These are phyloP conservation scores for Botryotinia narcissicola DNA, from an alignment of 2,329 filamentous ascomycete species.

Conservation along the genomic window DNA sequence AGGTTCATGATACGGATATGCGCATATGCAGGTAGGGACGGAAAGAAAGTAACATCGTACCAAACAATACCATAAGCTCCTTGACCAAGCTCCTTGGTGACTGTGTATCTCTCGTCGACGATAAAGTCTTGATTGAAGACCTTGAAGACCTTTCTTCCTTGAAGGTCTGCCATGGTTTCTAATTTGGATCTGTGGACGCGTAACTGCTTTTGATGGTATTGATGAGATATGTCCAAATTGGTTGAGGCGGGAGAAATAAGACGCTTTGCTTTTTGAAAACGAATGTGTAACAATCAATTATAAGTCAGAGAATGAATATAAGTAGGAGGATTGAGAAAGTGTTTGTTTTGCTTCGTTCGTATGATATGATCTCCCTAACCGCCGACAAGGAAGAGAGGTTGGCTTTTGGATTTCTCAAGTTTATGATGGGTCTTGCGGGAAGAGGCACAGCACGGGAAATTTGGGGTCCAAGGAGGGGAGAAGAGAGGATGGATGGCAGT, in stretches of 20 bases:
- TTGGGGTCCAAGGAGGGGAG: slow-evolving; percentile 19
- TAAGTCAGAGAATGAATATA: slow-evolving; percentile 12
- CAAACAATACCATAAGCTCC: slow-evolving; percentile 99
- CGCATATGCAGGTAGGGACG: slow-evolving; percentile 11
- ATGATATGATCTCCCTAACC: slow-evolving; percentile 12
- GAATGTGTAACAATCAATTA: slow-evolving; percentile 5
- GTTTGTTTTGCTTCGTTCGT: not conserved
- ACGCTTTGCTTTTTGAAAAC: not conserved
- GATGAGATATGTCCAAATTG: not conserved
- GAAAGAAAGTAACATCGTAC: slow-evolving; percentile 51
- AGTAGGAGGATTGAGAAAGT: not conserved
- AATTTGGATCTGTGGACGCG: not conserved
- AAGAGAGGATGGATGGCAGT: not conserved
- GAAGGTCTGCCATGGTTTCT: slow-evolving; percentile 39
- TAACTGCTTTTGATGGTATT: not conserved
- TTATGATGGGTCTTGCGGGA: slow-evolving; percentile 12
- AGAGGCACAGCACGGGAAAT: slow-evolving; percentile 15
- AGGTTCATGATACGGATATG: slow-evolving; percentile 29
- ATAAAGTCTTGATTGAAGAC: slow-evolving; percentile 99
- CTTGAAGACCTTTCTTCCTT: slow-evolving; percentile 89
- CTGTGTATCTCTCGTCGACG: slow-evolving; percentile 96
- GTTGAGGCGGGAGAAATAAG: not conserved
- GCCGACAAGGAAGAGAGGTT: slow-evolving; percentile 20
- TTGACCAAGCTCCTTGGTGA: slow-evolving; percentile 97
- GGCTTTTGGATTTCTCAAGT: not conserved